These are phyloP conservation scores for Coemansia sp. DNA, from an alignment of 192 early-diverging fungal genomes.

Conservation along the genomic window DNA sequence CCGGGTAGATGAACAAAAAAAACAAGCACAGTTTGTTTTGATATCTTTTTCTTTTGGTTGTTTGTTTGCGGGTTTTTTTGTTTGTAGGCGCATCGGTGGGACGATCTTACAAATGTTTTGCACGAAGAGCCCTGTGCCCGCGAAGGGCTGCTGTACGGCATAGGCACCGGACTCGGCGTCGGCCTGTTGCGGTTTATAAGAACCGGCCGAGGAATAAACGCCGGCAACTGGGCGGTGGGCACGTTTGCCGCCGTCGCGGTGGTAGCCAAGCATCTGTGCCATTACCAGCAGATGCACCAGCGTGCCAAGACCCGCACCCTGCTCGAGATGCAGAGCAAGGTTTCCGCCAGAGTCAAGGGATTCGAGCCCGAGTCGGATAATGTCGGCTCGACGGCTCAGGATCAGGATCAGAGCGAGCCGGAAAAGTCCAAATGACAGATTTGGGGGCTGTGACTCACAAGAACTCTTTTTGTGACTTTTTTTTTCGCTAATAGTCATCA, in stretches of 20 bases:
- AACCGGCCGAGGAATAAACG: conserved; percentile 25
- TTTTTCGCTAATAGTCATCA: not conserved
- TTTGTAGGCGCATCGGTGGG: conserved; percentile 43
- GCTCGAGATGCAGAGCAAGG: conserved; percentile 24
- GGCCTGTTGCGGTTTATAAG: conserved; percentile 38
- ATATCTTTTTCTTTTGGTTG: not conserved
- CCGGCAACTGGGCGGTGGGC: conserved; percentile 46
- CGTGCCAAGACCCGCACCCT: conserved; percentile 35
- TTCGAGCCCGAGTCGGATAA: conserved; percentile 12
- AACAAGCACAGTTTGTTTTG: not conserved
- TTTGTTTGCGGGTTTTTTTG: not conserved
- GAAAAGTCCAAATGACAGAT: conserved; percentile 1
- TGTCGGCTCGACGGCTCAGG: not conserved
- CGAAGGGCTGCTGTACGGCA: conserved; percentile 50
- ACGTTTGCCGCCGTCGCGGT: conserved; percentile 32
- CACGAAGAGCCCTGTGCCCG: conserved; percentile 41
- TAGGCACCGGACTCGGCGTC: conserved; percentile 26
- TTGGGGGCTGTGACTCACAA: conserved; percentile 5
- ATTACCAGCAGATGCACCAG: conserved; percentile 40
- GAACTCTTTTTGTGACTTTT: conserved; percentile 5
- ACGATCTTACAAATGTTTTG: conserved; percentile 22
- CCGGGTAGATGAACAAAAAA: conserved; percentile 13
- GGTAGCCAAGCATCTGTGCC: conserved; percentile 37
- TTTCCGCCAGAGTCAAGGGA: conserved; percentile 17
- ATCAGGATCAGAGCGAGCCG: not conserved